phyloP scores from a whole-genome alignment of 768 basidiomycete genomes.

The Cystobasidiopsis lactophilus region DNA sequence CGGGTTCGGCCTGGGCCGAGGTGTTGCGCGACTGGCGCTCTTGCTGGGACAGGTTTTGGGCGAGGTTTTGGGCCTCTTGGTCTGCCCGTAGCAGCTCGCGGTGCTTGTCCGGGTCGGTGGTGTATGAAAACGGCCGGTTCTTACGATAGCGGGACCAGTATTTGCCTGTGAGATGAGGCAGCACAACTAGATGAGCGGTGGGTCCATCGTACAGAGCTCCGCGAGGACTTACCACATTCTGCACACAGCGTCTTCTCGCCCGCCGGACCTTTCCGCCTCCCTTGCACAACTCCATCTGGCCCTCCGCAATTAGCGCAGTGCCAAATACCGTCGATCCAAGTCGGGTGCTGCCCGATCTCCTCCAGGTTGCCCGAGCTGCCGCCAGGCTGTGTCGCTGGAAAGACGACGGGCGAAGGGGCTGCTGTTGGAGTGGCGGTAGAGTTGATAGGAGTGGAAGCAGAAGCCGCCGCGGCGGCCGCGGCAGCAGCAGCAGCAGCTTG shows the following conservation, averaged over 20 bases:
- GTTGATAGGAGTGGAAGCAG: not conserved
- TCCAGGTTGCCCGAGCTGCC: not conserved
- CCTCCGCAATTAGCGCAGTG: slow-evolving; percentile 82
- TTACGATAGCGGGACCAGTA: slow-evolving; percentile 71
- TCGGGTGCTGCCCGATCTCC: not conserved
- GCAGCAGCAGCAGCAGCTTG: not conserved
- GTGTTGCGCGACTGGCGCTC: slow-evolving; percentile 21
- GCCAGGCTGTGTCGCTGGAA: no score
- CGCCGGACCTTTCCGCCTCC: slow-evolving; percentile 66
- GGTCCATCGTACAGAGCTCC: no score
- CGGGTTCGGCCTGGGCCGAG: slow-evolving; percentile 7
- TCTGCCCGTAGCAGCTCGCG: slow-evolving; percentile 35
- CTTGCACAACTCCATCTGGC: slow-evolving; percentile 64
- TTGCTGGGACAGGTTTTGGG: slow-evolving; percentile 31
- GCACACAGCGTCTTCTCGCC: slow-evolving; percentile 82
- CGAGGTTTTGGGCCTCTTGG: slow-evolving; percentile 34
- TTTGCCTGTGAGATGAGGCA: slow-evolving; percentile 48
- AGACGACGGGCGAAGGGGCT: no score
- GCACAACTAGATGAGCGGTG: no score
- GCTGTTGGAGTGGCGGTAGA: no score
- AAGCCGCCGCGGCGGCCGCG: not conserved
- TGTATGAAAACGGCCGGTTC: slow-evolving; percentile 60
- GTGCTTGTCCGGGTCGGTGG: slow-evolving; percentile 50
- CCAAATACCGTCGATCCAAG: slow-evolving; percentile 56
- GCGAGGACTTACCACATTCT: slow-evolving; percentile 48